Percentiles rank a stretch among this genome's conserved stretches.
Evolutionary conservation across 345 rosid species (phyloP).

Genomic region (Mercurialis annua): DNA sequence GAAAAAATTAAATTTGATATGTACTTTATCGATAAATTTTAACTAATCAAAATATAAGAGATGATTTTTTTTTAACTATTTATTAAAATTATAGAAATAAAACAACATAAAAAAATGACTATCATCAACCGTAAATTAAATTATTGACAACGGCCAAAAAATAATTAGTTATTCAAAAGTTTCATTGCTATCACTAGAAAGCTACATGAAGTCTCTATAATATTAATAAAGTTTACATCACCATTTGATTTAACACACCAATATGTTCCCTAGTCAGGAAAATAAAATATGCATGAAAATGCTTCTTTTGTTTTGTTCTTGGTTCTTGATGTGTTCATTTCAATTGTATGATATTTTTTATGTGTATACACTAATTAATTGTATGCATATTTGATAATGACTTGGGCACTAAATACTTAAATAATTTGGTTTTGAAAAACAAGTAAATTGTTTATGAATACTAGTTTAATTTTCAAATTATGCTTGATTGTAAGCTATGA

Average conservation of each 20-base stretch:
- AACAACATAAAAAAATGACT: no score
- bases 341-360: slow-evolving; percentile 27
- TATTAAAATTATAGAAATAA: no score
- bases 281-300: background rate
- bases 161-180: no score
- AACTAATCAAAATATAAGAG: no score
- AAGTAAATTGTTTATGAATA: background rate
- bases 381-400: background rate
- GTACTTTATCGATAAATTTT: no score
- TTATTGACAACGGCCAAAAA: no score
- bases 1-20: no score
- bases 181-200: no score
- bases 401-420: background rate
- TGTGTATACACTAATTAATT: background rate
- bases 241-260: background rate
- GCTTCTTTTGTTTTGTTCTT: slow-evolving; percentile 16
- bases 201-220: background rate
- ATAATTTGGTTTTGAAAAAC: background rate
- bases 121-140: no score
- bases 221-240: background rate
- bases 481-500: no score
- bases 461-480: no score
- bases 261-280: slow-evolving; percentile 7
- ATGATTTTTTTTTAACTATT: no score
- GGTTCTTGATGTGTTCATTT: slow-evolving; percentile 20